Evolutionary conservation across 805 yeast species (phyloP).

Genomic region (Clavispora phyllophila): DNA sequence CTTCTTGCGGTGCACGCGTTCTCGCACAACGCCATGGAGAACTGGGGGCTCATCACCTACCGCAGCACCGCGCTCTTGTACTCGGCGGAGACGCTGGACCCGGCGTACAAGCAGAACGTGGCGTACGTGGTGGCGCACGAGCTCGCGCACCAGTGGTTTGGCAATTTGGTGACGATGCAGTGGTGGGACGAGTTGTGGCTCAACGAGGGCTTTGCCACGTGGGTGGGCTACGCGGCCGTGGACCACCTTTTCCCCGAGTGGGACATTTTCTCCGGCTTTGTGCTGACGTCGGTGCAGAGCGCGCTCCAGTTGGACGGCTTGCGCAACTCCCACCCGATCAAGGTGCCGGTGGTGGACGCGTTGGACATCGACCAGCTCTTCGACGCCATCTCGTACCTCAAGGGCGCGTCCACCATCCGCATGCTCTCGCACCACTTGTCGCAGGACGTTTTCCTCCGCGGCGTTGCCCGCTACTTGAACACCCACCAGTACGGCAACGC

Average conservation of each 20-base stretch:
- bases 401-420: constrained; percentile 73
- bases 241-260: constrained; percentile 73
- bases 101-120: constrained; percentile 59
- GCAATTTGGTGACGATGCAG: constrained; percentile 83
- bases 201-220: constrained; percentile 87
- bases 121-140: constrained; percentile 83
- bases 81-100: constrained; percentile 43
- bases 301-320: constrained; percentile 54
- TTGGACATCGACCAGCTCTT: constrained; percentile 77
- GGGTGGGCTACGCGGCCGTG: constrained; percentile 71
- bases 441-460: constrained; percentile 61
- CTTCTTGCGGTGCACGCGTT: constrained; percentile 74
- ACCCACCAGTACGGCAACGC: constrained; percentile 65
- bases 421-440: constrained; percentile 75
- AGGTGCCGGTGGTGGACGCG: constrained; percentile 75
- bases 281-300: constrained; percentile 45
- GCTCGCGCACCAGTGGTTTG: constrained; percentile 90
- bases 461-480: constrained; percentile 66
- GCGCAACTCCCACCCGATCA: constrained; percentile 71
- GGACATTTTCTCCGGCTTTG: constrained; percentile 62
- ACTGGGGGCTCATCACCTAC: constrained; percentile 77
- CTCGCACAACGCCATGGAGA: constrained; percentile 87
- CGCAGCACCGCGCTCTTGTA: constrained; percentile 49
- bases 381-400: constrained; percentile 74
- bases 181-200: constrained; percentile 95